phyloP scores from a whole-genome alignment of 192 early-diverging fungal species.

The Coemansia sp. region DNA sequence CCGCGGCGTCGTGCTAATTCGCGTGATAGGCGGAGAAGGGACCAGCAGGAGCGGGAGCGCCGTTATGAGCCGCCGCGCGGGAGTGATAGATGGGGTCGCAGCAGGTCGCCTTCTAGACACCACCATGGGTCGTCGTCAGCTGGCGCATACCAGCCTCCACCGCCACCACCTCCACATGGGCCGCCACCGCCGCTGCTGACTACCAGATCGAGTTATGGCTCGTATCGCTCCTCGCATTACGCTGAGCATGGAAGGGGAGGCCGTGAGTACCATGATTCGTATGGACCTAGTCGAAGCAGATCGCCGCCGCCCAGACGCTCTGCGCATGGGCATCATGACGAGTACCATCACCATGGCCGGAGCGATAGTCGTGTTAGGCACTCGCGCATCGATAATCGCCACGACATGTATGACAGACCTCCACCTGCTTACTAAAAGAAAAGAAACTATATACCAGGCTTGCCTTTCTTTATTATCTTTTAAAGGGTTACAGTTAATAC shows the following conservation, averaged over 20 bases:
- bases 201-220: neutral
- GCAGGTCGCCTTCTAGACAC: constrained; percentile 37
- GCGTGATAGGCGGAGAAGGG: constrained; percentile 41
- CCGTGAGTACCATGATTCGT: constrained; percentile 15
- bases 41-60: constrained; percentile 9
- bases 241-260: neutral
- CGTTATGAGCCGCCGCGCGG: constrained; percentile 16
- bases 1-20: constrained; percentile 41
- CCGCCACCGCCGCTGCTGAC: neutral
- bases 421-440: neutral
- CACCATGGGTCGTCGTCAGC: neutral
- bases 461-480: no score
- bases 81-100: constrained; percentile 21
- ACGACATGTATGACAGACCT: neutral
- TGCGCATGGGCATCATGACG: constrained; percentile 3
- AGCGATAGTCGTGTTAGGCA: neutral
- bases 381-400: constrained; percentile 4
- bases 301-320: constrained; percentile 3
- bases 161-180: neutral
- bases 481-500: constrained; percentile 20
- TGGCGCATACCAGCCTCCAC: neutral
- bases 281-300: constrained; percentile 13
- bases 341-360: constrained; percentile 9
- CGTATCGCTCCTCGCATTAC: constrained; percentile 9
- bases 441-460: no score